phyloP scores from a whole-genome alignment of 495 filamentous ascomycete species.

The Daldinia decipiens region DNA sequence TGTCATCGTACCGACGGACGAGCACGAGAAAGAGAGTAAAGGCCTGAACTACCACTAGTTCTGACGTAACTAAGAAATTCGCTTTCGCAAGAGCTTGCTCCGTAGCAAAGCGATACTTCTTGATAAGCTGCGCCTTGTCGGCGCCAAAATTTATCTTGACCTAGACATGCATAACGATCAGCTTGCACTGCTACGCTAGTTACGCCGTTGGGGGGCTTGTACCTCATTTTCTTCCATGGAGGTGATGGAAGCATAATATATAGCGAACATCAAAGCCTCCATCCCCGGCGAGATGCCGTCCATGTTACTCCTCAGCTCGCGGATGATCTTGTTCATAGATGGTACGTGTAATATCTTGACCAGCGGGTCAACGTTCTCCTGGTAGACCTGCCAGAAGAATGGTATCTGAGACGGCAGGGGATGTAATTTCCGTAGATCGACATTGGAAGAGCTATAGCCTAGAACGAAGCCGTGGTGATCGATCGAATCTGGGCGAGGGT shows the following conservation, averaged over 20 bases:
- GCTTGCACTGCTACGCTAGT: constrained; percentile 55
- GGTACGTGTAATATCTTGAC: constrained; percentile 74
- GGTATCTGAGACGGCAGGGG: constrained; percentile 71
- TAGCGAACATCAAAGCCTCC: constrained; percentile 80
- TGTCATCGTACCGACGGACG: constrained; percentile 72
- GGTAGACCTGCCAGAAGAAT: constrained; percentile 74
- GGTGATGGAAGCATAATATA: constrained; percentile 80
- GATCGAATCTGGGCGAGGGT: constrained; percentile 45
- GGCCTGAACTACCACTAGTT: constrained; percentile 79
- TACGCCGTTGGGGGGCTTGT: constrained; percentile 42
- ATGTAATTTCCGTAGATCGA: constrained; percentile 59
- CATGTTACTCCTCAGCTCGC: constrained; percentile 59
- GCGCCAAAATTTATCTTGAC: constrained; percentile 65
- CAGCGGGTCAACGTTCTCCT: constrained; percentile 78
- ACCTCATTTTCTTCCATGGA: constrained; percentile 69
- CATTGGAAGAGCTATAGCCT: constrained; percentile 70
- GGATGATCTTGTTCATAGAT: constrained; percentile 62
- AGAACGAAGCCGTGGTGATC: constrained; percentile 77
- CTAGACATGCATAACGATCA: constrained; percentile 41
- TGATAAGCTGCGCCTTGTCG: constrained; percentile 64
- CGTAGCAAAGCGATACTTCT: constrained; percentile 78
- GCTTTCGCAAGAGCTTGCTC: constrained; percentile 83
- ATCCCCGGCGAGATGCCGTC: constrained; percentile 66
- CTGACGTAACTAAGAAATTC: constrained; percentile 77
- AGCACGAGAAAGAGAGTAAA: constrained; percentile 76